Base-by-base conservation (phyloP, 148 eudicot species). In the Heliosperma pusillum region DNA sequence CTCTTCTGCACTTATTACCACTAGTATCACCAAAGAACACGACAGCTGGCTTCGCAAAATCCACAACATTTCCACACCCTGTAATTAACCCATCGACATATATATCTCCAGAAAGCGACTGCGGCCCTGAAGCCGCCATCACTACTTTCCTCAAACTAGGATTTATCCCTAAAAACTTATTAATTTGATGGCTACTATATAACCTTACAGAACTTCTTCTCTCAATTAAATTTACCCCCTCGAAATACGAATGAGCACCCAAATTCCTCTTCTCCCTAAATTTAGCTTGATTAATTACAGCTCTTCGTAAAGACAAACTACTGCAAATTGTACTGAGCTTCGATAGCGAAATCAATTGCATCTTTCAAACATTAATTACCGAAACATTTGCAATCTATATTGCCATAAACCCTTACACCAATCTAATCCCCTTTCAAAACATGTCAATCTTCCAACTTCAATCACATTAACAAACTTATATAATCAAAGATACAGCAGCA, bases 121-220 rank as follows among this genome's bases (percentile, higher is more conserved):
- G 82, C 10, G 91, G 82, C 40, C 89, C 89, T 40, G 94, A 83
- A 73, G 95, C 79, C 40, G 90, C 91, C 97, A 89, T 89, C 27
- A 75, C 20, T 33, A 75, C 20, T 33, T 52, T 66, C 81, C 78
- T 71, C n/a, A 24, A 67, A 42, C 55, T 44, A 67, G 55, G 25
- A 24, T 67, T 42, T n/a, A 67, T 42, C n/a, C 26, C 26, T 1
- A 60, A 0, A 71, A 16, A 67, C 70, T 72, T 45, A 59, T 64
- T 78, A 24, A 75, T 27, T 65, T 56, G 60, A 59, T 68, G 47
- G 36, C 50, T 72, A 70, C 52, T 56, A 76, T 47, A 72, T 70
- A 33, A 53, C 80, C 74, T 74, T 20, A 47, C 24, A 24, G 57
- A 68, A 74, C 68, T 44, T 64, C 74, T 79, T 63, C 27, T 22